Conservation (phyloP, 2,329 filamentous ascomycete genomes). For the Claviceps purpurea region DNA sequence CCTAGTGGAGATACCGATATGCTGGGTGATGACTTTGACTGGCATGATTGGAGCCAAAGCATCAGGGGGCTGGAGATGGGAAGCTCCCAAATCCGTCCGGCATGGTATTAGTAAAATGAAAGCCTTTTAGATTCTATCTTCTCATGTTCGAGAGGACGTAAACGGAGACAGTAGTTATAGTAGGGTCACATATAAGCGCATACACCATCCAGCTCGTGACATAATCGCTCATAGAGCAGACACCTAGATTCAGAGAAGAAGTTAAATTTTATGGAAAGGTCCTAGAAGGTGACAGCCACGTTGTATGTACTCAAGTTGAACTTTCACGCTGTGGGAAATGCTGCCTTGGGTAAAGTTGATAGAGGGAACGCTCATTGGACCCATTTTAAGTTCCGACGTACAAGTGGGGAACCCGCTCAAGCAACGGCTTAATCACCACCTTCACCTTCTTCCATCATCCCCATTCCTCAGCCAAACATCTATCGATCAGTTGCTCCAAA, state of each 20-base stretch:
- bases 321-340: too few relatives aligned
- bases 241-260: too few relatives aligned
- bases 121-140: neutral
- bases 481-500: neutral
- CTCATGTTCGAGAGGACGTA: too few relatives aligned
- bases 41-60: conserved; percentile 34
- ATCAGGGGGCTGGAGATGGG: conserved; percentile 26
- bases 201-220: too few relatives aligned
- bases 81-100: conserved; percentile 10
- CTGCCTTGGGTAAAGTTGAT: too few relatives aligned
- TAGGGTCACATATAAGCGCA: too few relatives aligned
- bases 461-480: neutral
- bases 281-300: too few relatives aligned
- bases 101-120: conserved; percentile 9
- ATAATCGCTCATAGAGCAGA: too few relatives aligned
- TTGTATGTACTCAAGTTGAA: too few relatives aligned
- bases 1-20: conserved; percentile 23
- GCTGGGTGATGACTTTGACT: conserved; percentile 31
- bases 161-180: too few relatives aligned
- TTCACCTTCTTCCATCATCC: neutral
- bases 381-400: neutral
- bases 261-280: too few relatives aligned
- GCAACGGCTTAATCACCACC: neutral
- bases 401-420: neutral
- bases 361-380: neutral